Evolutionary conservation across 2,329 filamentous ascomycete species (phyloP).

Genomic region (Fusarium xylarioides): DNA sequence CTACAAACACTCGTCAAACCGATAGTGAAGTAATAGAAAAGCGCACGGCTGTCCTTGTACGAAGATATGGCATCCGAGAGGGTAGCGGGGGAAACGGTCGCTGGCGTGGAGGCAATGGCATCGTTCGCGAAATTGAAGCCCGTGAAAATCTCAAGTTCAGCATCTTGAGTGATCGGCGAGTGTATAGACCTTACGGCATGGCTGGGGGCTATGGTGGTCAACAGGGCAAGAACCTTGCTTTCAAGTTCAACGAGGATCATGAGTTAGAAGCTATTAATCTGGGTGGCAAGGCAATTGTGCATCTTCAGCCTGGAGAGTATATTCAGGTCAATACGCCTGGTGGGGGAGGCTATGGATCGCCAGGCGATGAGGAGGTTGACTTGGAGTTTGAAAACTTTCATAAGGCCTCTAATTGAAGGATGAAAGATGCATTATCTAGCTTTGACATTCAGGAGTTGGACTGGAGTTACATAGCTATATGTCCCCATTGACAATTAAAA

Average conservation of each 20-base stretch:
- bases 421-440: too few species aligned
- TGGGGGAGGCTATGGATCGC: conserved; percentile 43
- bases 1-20: conserved; percentile 87
- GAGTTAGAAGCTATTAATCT: conserved; percentile 4
- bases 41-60: conserved; percentile 47
- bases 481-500: too few species aligned
- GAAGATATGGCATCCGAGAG: conserved; percentile 42
- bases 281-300: background rate
- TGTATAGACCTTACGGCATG: conserved; percentile 48
- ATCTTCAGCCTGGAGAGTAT: conserved; percentile 45
- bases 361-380: background rate
- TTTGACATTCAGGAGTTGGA: too few species aligned
- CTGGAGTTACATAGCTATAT: too few species aligned
- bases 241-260: conserved; percentile 41
- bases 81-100: conserved; percentile 35
- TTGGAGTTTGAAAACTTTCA: background rate
- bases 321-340: conserved; percentile 50
- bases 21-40: conserved; percentile 76
- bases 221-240: conserved; percentile 43
- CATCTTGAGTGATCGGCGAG: conserved; percentile 50
- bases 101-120: conserved; percentile 48
- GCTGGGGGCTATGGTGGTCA: conserved; percentile 42
- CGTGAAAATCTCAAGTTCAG: conserved; percentile 45
- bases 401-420: background rate
- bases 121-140: conserved; percentile 49